phyloP scores from a whole-genome alignment of 805 yeast genomes.

The Kockiozyma suomiensis region DNA sequence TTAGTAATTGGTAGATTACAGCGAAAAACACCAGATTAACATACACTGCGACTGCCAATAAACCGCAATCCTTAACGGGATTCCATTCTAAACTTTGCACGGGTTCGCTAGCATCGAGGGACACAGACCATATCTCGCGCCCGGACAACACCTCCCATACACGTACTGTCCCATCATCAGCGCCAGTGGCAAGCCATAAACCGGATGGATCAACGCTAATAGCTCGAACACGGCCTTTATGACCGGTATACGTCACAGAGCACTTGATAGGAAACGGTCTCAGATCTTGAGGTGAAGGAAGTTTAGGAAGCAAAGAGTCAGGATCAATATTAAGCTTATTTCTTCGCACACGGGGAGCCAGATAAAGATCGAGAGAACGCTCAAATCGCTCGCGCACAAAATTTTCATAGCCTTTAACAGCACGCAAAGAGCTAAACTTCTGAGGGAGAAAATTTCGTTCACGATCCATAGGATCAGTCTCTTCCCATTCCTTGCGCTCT shows the following conservation, averaged over 20 bases:
- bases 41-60: constrained; percentile 72
- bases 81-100: constrained; percentile 87
- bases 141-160: constrained; percentile 98
- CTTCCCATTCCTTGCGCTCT: constrained; percentile 72
- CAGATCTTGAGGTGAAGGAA: constrained; percentile 94
- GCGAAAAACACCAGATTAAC: neutral
- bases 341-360: constrained; percentile 94
- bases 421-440: constrained; percentile 77
- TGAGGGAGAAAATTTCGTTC: constrained; percentile 79
- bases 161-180: constrained; percentile 93
- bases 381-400: constrained; percentile 88
- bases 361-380: constrained; percentile 86
- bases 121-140: constrained; percentile 79
- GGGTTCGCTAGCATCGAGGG: constrained; percentile 55
- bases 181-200: constrained; percentile 94
- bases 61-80: constrained; percentile 73
- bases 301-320: constrained; percentile 90
- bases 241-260: constrained; percentile 84
- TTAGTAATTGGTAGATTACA: constrained; percentile 2
- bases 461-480: constrained; percentile 72
- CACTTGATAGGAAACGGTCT: constrained; percentile 95
- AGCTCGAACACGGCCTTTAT: constrained; percentile 77
- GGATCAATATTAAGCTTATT: constrained; percentile 93
- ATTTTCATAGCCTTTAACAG: constrained; percentile 91
- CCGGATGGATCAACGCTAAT: constrained; percentile 87